Evolutionary conservation across 306 rosid species (phyloP), one percentile per base, ranked within the genome.

Genomic region (Lathyrus oleraceus): DNA sequence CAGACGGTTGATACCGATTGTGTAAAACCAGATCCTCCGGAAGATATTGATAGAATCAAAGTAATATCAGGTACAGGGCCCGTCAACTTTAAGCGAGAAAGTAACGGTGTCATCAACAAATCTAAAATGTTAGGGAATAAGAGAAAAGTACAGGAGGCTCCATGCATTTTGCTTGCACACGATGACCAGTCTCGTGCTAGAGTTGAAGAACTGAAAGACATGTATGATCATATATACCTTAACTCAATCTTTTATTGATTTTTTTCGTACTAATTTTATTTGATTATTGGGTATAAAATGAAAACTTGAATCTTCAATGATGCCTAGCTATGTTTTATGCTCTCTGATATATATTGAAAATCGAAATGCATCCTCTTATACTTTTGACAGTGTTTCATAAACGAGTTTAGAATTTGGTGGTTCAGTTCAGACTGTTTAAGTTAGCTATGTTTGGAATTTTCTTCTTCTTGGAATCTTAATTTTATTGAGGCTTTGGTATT

Each of bases 191-290:
- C 97, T 44, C 85, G 13, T 68, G 83, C 51, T 76, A 81, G 82
- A 79, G 82, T 91, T 76, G 84, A 85, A 81, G 84, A 86, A 69
- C 69, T 91, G 67, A 95, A 85, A 75, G 78, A 82, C 85, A 76
- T 43, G 99, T 95, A 87, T 59, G 96, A 69, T 71, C 52, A 53
- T 52, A 54, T 40, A 40, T 63, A 63, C 61, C 23, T 28, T 44
- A 62, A 62, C 74, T 77, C 65, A 10, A 65, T 21, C 11, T 11
- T 28, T 64, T 72, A 5, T 40, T 40, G 12, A 47, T 2, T 15
- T 16, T 32, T 66, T 48, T 2, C 27, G 5, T 58, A 25, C 49
- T 49, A 5, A 60, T 56, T 57, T 69, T 62, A 67, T 30, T 78
- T 69, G 3, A 27, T 11, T 39, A 51, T 65, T 15, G 32, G 51